These are phyloP conservation scores for Gracilaria gracilis DNA, from an alignment of 23 red algal genomes.

Conservation along the genomic window DNA sequence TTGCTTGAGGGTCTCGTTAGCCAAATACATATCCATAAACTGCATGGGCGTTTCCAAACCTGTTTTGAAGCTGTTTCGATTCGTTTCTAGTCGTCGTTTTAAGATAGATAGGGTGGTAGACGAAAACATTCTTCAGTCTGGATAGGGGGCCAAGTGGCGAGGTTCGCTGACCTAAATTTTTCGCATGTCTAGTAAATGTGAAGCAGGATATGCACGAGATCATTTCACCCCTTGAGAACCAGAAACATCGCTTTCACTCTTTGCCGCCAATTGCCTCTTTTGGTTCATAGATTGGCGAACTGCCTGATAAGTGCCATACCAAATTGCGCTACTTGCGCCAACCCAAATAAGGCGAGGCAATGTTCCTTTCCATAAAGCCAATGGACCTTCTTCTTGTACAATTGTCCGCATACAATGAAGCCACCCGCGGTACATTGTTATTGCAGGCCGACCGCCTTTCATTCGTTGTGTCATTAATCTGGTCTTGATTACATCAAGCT, in stretches of 20 bases:
- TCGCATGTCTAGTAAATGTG: not conserved
- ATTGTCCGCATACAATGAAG: slow-evolving; percentile 67
- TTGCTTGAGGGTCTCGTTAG: too few species aligned
- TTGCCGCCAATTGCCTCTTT: not conserved
- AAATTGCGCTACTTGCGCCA: slow-evolving; percentile 76
- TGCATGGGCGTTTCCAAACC: too few species aligned
- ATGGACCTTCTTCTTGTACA: slow-evolving; percentile 55
- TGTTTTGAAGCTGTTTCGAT: too few species aligned
- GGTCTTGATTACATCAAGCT: slow-evolving; percentile 84
- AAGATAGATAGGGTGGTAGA: not conserved
- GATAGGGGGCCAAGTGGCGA: not conserved
- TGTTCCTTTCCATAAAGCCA: slow-evolving; percentile 76
- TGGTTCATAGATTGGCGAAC: slow-evolving; percentile 53
- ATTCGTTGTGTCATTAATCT: slow-evolving; percentile 76
- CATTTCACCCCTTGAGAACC: slow-evolving; percentile 1
- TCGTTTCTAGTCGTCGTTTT: too few species aligned
- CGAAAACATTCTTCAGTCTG: not conserved
- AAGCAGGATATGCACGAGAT: not conserved
- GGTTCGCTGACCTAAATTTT: not conserved
- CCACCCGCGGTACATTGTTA: slow-evolving; percentile 62
- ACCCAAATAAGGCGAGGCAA: slow-evolving; percentile 77
- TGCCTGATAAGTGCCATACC: slow-evolving; percentile 81
- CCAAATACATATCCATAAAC: too few species aligned
- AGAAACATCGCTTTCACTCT: too few species aligned
- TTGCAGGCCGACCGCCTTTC: slow-evolving; percentile 3